Evolutionary conservation across 371 early-diverging fungal species (phyloP).

Genomic region (Lichtheimia hyalospora): DNA sequence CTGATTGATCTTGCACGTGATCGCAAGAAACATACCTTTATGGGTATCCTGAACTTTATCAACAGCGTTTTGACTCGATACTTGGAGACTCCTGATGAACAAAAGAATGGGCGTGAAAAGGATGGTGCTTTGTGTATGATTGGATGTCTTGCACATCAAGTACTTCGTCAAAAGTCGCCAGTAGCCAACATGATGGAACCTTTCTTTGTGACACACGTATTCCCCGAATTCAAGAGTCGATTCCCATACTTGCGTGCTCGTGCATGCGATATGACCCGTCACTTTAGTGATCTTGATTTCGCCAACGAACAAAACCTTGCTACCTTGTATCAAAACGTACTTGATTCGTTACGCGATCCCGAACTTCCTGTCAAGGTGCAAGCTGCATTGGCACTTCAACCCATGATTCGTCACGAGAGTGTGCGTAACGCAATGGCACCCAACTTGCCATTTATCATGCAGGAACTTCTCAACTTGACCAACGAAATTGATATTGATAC

Average conservation of each 20-base stretch:
- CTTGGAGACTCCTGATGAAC: constrained; percentile 57
- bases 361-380: constrained; percentile 86
- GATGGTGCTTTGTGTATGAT: constrained; percentile 90
- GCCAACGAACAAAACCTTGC: constrained; percentile 47
- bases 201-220: constrained; percentile 80
- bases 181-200: constrained; percentile 68
- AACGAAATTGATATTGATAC: constrained; percentile 91
- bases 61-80: constrained; percentile 63
- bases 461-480: constrained; percentile 77
- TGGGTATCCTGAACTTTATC: constrained; percentile 73
- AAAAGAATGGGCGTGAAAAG: constrained; percentile 76
- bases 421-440: constrained; percentile 76
- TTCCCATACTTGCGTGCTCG: constrained; percentile 80
- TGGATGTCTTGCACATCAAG: constrained; percentile 58
- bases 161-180: constrained; percentile 67
- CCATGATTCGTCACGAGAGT: constrained; percentile 71
- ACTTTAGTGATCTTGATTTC: constrained; percentile 43
- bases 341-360: constrained; percentile 68
- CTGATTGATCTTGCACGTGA: constrained; percentile 73
- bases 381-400: constrained; percentile 78
- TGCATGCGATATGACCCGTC: constrained; percentile 41
- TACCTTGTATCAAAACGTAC: constrained; percentile 61
- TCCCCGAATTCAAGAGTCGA: constrained; percentile 83
- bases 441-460: constrained; percentile 81
- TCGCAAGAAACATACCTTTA: constrained; percentile 77